Conservation (phyloP, 768 basidiomycete species). For the Cubamyces lactineus region DNA sequence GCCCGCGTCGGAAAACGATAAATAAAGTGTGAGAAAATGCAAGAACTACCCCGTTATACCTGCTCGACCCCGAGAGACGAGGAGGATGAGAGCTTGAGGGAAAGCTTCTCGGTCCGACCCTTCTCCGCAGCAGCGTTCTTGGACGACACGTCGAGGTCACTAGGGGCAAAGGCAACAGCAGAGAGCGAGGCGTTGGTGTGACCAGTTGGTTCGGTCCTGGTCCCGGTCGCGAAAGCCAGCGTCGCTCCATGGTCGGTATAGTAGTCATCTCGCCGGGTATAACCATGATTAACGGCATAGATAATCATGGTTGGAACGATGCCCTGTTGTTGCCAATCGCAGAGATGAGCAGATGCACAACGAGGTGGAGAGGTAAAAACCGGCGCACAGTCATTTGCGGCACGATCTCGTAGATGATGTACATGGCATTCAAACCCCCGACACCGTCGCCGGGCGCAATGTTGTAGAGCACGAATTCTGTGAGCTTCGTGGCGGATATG, state of each 20-base stretch:
- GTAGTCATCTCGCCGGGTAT: neutral
- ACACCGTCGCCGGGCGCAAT: constrained; percentile 11
- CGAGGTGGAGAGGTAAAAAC: too few species aligned
- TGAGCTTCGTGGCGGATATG: constrained; percentile 18
- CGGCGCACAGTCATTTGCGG: constrained; percentile 23
- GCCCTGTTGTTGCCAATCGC: neutral
- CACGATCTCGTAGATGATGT: constrained; percentile 23
- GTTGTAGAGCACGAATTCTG: constrained; percentile 21
- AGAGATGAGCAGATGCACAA: neutral
- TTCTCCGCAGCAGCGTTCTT: neutral
- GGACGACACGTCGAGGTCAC: neutral
- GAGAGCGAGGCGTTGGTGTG: neutral
- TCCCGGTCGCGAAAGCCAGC: neutral
- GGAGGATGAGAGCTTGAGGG: neutral
- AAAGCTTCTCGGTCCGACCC: neutral
- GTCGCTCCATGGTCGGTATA: neutral
- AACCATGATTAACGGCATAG: constrained; percentile 14
- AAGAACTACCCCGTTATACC: too few species aligned
- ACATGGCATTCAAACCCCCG: constrained; percentile 12
- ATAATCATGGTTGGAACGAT: constrained; percentile 17
- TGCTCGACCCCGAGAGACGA: too few species aligned
- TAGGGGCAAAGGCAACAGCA: neutral
- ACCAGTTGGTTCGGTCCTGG: neutral
- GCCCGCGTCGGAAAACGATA: too few species aligned
- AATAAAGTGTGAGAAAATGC: too few species aligned